phyloP scores from a whole-genome alignment of 208 protist genomes.

The Acanthamoeba triangularis region DNA sequence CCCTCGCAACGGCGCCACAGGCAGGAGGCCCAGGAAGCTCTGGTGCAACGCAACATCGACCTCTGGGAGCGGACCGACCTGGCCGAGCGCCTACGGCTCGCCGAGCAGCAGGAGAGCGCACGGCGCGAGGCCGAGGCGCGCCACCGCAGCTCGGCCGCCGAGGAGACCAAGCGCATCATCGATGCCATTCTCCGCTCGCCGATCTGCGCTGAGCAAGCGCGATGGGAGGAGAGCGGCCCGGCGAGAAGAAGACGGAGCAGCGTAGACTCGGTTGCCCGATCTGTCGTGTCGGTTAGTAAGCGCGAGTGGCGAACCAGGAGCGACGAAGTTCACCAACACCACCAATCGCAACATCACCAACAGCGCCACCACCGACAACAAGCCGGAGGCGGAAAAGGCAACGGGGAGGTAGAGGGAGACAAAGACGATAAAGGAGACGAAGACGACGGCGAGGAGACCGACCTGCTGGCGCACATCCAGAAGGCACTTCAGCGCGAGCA shows the following conservation, averaged over 20 bases:
- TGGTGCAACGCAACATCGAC: constrained; percentile 5
- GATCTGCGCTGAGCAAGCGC: neutral
- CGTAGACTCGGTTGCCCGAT: neutral
- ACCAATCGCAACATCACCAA: neutral
- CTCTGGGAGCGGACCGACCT: constrained; percentile 9
- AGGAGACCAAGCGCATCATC: constrained; percentile 21
- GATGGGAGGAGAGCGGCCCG: neutral
- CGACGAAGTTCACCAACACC: neutral
- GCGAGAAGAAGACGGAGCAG: neutral
- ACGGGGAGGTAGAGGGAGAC: neutral
- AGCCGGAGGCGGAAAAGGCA: neutral
- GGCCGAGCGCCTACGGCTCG: neutral
- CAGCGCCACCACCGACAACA: neutral
- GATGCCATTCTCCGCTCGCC: neutral
- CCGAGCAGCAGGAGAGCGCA: neutral
- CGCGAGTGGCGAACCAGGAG: neutral
- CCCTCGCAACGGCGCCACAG: neutral
- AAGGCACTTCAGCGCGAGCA: constrained; percentile 22
- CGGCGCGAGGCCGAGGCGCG: neutral
- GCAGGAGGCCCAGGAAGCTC: neutral
- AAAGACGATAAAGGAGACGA: neutral
- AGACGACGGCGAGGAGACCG: constrained; percentile 13
- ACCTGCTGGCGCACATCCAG: neutral
- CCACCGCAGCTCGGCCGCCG: neutral
- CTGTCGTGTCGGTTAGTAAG: neutral